These are phyloP conservation scores for Mycosphaerella arachidis DNA, from an alignment of 2,329 filamentous ascomycete genomes.

Conservation along the genomic window DNA sequence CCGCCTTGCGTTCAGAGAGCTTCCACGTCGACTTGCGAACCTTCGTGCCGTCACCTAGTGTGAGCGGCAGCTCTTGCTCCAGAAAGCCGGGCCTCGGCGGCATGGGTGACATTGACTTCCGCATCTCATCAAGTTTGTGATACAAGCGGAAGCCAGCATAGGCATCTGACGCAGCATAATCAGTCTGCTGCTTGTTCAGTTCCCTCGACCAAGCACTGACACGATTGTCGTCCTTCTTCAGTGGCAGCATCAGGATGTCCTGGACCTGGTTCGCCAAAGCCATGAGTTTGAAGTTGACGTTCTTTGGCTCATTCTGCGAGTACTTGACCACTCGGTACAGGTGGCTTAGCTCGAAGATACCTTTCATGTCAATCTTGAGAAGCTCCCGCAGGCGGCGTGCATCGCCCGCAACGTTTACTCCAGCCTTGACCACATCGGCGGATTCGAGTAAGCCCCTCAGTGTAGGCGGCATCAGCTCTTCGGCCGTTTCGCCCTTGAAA, in stretches of 20 bases:
- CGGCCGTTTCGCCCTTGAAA: conserved; percentile 36
- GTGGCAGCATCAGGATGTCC: conserved; percentile 65
- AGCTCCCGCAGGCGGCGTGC: conserved; percentile 61
- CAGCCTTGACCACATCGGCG: conserved; percentile 64
- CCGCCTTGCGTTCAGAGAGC: conserved; percentile 9
- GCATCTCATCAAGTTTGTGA: conserved; percentile 63
- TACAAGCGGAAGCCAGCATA: conserved; percentile 76
- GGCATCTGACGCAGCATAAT: conserved; percentile 75
- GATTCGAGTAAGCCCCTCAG: conserved; percentile 71
- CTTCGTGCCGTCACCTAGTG: conserved; percentile 44
- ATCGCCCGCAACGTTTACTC: conserved; percentile 69
- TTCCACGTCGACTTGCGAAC: conserved; percentile 11
- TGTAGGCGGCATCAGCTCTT: conserved; percentile 64
- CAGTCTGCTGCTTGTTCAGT: conserved; percentile 61
- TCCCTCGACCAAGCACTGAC: conserved; percentile 67
- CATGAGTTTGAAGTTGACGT: conserved; percentile 64
- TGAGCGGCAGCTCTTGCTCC: conserved; percentile 63
- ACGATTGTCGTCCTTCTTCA: conserved; percentile 72
- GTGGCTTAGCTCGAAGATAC: conserved; percentile 77
- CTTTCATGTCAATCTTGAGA: conserved; percentile 60
- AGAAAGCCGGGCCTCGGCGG: conserved; percentile 67
- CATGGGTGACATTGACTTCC: conserved; percentile 60
- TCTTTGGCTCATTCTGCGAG: conserved; percentile 48
- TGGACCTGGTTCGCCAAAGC: conserved; percentile 65
- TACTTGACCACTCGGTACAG: conserved; percentile 73